These are phyloP conservation scores for Saccharomycopsis malanga DNA, from an alignment of 805 yeast species.

Conservation along the genomic window DNA sequence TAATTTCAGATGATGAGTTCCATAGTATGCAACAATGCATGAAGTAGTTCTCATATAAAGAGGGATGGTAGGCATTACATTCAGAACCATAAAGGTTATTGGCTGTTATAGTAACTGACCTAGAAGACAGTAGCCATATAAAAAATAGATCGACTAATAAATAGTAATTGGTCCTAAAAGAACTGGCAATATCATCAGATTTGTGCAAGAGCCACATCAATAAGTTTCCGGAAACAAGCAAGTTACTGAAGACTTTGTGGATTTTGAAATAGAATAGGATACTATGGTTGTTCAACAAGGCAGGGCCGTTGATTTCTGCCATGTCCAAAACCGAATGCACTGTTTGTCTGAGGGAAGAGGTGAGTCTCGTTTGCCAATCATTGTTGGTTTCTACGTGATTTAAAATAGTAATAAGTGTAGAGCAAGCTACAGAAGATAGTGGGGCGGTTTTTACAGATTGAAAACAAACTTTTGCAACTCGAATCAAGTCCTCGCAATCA, in stretches of 20 bases:
- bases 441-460: conserved; percentile 29
- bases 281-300: conserved; percentile 37
- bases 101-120: background rate
- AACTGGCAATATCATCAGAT: conserved; percentile 32
- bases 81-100: conserved; percentile 8
- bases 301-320: conserved; percentile 59
- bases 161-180: conserved; percentile 11
- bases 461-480: conserved; percentile 28
- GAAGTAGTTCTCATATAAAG: conserved; percentile 2
- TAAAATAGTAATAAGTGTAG: conserved; percentile 24
- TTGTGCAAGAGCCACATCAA: conserved; percentile 46
- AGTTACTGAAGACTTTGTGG: conserved; percentile 30
- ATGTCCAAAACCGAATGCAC: conserved; percentile 45
- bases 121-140: conserved; percentile 3
- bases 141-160: conserved; percentile 4
- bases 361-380: conserved; percentile 4
- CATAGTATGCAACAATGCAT: conserved; percentile 7
- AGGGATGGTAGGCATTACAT: background rate
- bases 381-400: background rate
- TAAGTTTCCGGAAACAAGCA: conserved; percentile 30
- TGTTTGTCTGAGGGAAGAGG: conserved; percentile 35
- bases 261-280: conserved; percentile 48
- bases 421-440: conserved; percentile 26
- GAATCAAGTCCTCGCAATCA: conserved; percentile 2
- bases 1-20: background rate